A percentile compares a stretch with the other conserved stretches of the same genome.
phyloP scores from a whole-genome alignment of 2,329 filamentous ascomycete species.

The Ophiostoma sp. region DNA sequence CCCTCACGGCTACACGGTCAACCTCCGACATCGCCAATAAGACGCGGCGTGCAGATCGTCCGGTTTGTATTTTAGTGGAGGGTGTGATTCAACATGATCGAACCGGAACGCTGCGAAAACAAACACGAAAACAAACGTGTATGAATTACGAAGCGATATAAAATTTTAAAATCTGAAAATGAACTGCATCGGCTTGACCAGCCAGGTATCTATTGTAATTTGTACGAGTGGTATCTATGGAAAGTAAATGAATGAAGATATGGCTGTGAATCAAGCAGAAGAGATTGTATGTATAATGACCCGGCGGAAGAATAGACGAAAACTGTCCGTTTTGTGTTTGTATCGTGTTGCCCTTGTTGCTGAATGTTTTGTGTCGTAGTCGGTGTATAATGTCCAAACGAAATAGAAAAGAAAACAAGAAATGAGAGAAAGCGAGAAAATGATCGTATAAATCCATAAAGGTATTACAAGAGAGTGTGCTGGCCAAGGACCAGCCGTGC shows the following conservation, averaged over 20 bases:
- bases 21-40: conserved; percentile 6
- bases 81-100: neutral
- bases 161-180: neutral
- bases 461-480: neutral
- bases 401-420: neutral
- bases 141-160: neutral
- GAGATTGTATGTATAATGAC: neutral
- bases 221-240: neutral
- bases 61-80: neutral
- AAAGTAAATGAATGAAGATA: neutral
- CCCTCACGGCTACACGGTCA: neutral
- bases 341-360: neutral
- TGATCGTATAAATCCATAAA: neutral
- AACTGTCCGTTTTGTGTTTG: neutral
- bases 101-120: neutral
- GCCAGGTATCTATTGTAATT: neutral
- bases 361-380: neutral
- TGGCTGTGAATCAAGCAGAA: neutral
- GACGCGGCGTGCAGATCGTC: neutral
- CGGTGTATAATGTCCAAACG: neutral
- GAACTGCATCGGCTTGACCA: neutral
- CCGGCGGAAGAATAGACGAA: neutral
- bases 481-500: neutral
- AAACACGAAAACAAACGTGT: neutral
- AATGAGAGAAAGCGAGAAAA: neutral